Evolutionary conservation across 805 yeast genomes (phyloP).

Genomic region (Wickerhamiella azymoides): DNA sequence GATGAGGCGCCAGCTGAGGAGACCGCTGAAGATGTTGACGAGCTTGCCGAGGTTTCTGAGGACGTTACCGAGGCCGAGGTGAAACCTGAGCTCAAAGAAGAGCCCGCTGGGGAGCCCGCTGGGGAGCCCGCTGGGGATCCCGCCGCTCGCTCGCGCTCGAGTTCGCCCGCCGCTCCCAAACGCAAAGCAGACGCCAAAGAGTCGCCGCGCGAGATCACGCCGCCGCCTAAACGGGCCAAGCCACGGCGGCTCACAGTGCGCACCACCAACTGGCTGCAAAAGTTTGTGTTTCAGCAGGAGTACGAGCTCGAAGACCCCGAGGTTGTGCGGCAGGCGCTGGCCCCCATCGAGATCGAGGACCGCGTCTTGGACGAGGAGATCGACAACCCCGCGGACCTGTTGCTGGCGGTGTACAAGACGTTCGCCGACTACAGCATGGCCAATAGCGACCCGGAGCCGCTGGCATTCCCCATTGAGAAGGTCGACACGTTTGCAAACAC

Average conservation of each 20-base stretch:
- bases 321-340: constrained; percentile 5
- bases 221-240: not conserved
- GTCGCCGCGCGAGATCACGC: constrained; percentile 7
- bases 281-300: constrained; percentile 6
- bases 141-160: not conserved
- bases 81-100: not conserved
- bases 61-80: not conserved
- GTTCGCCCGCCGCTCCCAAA: not conserved
- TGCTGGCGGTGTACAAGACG: constrained; percentile 3
- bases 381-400: constrained; percentile 7
- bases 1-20: not conserved
- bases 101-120: constrained; percentile 7
- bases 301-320: constrained; percentile 8
- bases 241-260: not conserved
- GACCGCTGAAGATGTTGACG: constrained; percentile 1
- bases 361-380: constrained; percentile 8
- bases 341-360: constrained; percentile 9
- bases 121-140: not conserved
- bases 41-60: not conserved
- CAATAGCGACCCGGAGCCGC: not conserved
- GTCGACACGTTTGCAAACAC: not conserved
- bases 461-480: not conserved
- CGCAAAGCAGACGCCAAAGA: not conserved
- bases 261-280: constrained; percentile 3
- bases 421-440: constrained; percentile 6